These are phyloP conservation scores for Sherardia arvensis DNA, from an alignment of 257 asterid species.

Conservation along the genomic window DNA sequence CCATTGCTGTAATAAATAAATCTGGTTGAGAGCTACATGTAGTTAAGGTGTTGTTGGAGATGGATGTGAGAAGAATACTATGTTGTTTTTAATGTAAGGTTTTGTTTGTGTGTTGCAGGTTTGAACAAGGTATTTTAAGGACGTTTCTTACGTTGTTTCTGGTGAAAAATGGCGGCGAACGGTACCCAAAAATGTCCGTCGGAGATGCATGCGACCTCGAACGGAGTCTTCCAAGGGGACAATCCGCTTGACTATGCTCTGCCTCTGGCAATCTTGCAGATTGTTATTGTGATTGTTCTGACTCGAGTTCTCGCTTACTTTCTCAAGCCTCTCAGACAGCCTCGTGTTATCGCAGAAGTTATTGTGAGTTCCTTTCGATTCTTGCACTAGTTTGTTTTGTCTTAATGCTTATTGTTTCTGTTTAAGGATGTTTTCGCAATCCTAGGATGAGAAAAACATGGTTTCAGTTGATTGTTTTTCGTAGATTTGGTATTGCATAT, in stretches of 20 bases:
- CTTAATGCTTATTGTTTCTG: background rate
- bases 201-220: conserved; percentile 68
- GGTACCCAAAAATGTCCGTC: conserved; percentile 26
- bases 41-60: background rate
- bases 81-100: background rate
- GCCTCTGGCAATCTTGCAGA: conserved; percentile 63
- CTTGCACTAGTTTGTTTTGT: background rate
- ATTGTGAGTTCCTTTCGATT: conserved; percentile 31
- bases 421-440: background rate
- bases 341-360: conserved; percentile 80
- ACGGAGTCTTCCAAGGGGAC: conserved; percentile 70
- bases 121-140: background rate
- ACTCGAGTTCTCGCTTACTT: conserved; percentile 52
- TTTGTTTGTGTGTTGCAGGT: background rate
- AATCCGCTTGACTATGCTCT: conserved; percentile 65
- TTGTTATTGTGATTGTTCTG: conserved; percentile 43
- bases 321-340: conserved; percentile 62
- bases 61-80: background rate
- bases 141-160: background rate
- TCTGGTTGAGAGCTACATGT: background rate
- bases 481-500: background rate
- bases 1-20: no score
- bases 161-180: conserved; percentile 18
- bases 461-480: background rate
- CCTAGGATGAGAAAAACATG: background rate